phyloP scores from a whole-genome alignment of 768 basidiomycete species.

The Tulasnella calospora region DNA sequence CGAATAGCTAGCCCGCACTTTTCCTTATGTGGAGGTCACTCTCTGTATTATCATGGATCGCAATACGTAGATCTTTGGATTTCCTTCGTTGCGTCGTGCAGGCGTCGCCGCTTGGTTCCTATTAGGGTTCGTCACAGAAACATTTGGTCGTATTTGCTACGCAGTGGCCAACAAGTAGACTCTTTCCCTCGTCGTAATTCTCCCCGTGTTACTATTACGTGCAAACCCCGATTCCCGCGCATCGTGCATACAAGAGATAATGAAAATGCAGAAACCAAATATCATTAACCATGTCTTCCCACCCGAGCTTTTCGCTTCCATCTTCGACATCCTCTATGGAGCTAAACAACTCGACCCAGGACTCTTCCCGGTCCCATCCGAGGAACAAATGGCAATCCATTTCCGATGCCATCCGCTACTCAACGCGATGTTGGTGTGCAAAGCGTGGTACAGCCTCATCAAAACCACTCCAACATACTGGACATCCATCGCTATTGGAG shows the following conservation, averaged over 20 bases:
- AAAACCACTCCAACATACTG: not conserved
- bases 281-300: not conserved
- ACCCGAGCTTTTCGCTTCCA: not conserved
- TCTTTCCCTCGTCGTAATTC: too few relatives aligned
- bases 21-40: too few relatives aligned
- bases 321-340: not conserved
- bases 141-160: not conserved
- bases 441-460: not conserved
- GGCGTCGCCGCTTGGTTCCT: too few relatives aligned
- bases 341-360: not conserved
- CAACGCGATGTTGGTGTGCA: not conserved
- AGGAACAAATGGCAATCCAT: not conserved
- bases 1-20: too few relatives aligned
- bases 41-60: too few relatives aligned
- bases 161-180: too few relatives aligned
- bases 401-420: not conserved
- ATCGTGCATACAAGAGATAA: not conserved
- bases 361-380: not conserved
- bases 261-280: not conserved
- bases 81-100: too few relatives aligned
- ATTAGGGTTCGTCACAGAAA: not conserved
- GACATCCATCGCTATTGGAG: not conserved
- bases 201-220: not conserved
- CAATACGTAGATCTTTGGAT: too few relatives aligned
- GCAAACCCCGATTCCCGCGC: too few relatives aligned